phyloP scores from a whole-genome alignment of 495 filamentous ascomycete genomes.

The Gamarada debralockiae region DNA sequence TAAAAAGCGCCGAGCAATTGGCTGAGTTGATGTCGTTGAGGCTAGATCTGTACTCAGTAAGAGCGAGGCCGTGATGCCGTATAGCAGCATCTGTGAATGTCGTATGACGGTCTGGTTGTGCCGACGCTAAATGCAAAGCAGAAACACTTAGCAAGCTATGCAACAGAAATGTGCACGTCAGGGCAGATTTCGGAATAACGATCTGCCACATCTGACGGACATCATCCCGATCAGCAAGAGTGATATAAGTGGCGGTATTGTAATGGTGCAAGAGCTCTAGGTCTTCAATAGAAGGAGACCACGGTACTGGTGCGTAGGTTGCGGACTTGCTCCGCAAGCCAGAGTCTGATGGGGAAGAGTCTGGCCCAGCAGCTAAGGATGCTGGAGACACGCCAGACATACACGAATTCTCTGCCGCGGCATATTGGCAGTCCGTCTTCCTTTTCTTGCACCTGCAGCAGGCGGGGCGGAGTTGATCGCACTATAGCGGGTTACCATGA shows the following conservation, averaged over 20 bases:
- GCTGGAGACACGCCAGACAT: neutral
- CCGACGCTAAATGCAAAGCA: neutral
- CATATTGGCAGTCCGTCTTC: neutral
- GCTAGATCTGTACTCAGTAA: neutral
- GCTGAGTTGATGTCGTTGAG: neutral
- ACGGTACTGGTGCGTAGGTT: too few species aligned
- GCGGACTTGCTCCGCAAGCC: too few species aligned
- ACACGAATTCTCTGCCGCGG: neutral
- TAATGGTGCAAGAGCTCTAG: constrained; percentile 17
- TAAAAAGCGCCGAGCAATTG: constrained; percentile 1
- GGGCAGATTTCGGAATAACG: neutral
- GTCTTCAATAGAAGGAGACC: neutral
- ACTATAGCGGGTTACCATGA: neutral
- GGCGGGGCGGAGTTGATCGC: constrained; percentile 1
- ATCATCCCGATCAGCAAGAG: constrained; percentile 2
- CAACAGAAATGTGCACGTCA: constrained; percentile 4
- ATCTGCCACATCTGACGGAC: constrained; percentile 8
- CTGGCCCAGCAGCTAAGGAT: neutral
- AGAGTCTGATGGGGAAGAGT: neutral
- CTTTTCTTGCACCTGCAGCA: constrained; percentile 4
- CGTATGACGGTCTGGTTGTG: neutral
- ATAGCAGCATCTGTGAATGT: constrained; percentile 3
- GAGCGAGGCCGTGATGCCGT: constrained; percentile 3
- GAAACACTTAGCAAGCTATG: constrained; percentile 5
- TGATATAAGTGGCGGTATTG: constrained; percentile 5